A percentile compares a stretch with the other conserved stretches of the same genome.
Conservation (phyloP, 257 asterid species). For the Lithospermum erythrorhizon region DNA sequence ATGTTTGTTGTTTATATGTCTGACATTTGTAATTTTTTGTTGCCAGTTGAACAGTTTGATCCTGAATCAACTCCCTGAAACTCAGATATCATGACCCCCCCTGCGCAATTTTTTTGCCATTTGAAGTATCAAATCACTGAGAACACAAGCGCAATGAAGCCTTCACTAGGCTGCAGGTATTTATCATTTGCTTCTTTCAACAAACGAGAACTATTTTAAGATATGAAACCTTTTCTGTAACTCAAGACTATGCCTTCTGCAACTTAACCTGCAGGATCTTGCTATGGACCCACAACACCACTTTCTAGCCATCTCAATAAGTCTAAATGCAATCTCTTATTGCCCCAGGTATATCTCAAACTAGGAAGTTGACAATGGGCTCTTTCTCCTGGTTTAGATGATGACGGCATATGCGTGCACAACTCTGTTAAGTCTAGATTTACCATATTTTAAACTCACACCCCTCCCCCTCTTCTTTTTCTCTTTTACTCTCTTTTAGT, state of each 20-base stretch:
- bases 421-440: conserved; percentile 6
- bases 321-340: conserved; percentile 61
- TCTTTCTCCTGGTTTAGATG: conserved; percentile 85
- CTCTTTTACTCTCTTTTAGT: neutral
- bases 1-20: neutral
- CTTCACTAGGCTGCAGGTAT: conserved; percentile 77
- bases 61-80: conserved; percentile 81
- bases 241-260: conserved; percentile 8
- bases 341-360: conserved; percentile 73
- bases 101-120: conserved; percentile 93
- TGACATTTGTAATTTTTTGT: conserved; percentile 1
- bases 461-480: neutral
- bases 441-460: too few relatives aligned
- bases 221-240: conserved; percentile 5
- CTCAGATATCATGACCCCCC: conserved; percentile 84
- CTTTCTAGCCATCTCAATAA: conserved; percentile 36
- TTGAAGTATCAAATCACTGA: conserved; percentile 96
- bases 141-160: conserved; percentile 83
- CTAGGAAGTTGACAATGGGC: conserved; percentile 96
- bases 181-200: conserved; percentile 9
- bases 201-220: conserved; percentile 1
- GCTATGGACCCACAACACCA: conserved; percentile 68
- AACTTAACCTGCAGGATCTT: conserved; percentile 53
- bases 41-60: conserved; percentile 64
- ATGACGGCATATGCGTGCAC: conserved; percentile 77